phyloP scores from a whole-genome alignment of 176 grass and related monocot species.

The Avena insularis region DNA sequence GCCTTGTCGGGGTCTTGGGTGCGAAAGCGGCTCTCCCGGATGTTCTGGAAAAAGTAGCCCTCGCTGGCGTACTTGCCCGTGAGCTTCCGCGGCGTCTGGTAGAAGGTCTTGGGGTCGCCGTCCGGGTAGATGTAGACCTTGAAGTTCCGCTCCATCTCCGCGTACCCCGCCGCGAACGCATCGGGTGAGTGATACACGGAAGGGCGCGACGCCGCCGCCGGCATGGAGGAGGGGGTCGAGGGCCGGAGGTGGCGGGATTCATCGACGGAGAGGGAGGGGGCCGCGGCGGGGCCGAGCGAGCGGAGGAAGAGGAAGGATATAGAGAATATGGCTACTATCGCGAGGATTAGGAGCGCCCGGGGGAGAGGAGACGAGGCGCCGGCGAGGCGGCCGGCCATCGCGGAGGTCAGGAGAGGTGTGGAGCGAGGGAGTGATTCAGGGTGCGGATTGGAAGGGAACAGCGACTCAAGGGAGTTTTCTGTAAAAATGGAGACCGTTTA shows the following conservation, averaged over 20 bases:
- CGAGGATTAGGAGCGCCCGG: constrained; percentile 53
- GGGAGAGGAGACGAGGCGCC: constrained; percentile 38
- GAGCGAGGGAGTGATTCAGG: constrained; percentile 20
- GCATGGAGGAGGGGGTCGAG: background rate
- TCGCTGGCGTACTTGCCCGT: constrained; percentile 97
- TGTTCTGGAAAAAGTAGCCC: constrained; percentile 99
- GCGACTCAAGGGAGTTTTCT: constrained; percentile 1
- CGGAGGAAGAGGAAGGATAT: constrained; percentile 61
- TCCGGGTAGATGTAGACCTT: constrained; percentile 92
- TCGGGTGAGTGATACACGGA: constrained; percentile 64
- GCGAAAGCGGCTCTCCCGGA: constrained; percentile 76
- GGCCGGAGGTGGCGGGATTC: background rate
- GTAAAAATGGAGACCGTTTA: constrained; percentile 19
- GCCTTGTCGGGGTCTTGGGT: constrained; percentile 71
- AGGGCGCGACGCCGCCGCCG: background rate
- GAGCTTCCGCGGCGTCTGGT: constrained; percentile 95
- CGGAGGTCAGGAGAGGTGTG: constrained; percentile 10
- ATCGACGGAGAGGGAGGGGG: constrained; percentile 28
- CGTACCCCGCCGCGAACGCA: constrained; percentile 57
- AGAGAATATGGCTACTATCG: constrained; percentile 49
- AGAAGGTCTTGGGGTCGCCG: constrained; percentile 92
- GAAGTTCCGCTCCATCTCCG: constrained; percentile 80
- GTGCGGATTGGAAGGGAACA: constrained; percentile 2
- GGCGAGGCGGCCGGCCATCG: constrained; percentile 64
- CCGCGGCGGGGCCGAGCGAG: constrained; percentile 57